These are phyloP conservation scores for Neonothopanus nambi DNA, from an alignment of 1,284 basidiomycete genomes.

Conservation along the genomic window DNA sequence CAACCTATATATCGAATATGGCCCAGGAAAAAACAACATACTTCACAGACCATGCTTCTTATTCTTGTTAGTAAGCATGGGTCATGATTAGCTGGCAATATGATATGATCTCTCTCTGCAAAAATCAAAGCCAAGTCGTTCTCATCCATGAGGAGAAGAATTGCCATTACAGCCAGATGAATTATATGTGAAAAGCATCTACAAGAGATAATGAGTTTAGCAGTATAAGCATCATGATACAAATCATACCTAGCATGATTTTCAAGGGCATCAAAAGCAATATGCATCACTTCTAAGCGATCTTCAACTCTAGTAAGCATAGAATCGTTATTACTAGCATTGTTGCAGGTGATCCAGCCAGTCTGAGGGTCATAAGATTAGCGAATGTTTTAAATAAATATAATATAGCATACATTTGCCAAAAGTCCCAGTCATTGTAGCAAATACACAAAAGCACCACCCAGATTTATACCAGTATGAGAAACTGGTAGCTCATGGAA, in stretches of 20 bases:
- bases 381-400: not conserved
- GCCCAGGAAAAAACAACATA: not conserved
- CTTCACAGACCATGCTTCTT: not conserved
- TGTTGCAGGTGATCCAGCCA: slow-evolving; percentile 6
- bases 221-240: not conserved
- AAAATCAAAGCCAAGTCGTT: not conserved
- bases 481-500: slow-evolving; percentile 21
- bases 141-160: not conserved
- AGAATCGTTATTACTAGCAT: slow-evolving; percentile 11
- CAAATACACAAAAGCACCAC: slow-evolving; percentile 17
- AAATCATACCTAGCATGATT: not conserved
- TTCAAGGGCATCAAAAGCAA: not conserved
- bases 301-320: not conserved
- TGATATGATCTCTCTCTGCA: not conserved
- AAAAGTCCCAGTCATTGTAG: slow-evolving; percentile 7
- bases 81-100: not conserved
- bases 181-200: slow-evolving; percentile 8
- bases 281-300: not conserved
- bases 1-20: not conserved
- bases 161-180: not conserved
- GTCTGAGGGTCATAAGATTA: too few species aligned
- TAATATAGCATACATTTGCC: not conserved
- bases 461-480: slow-evolving; percentile 24
- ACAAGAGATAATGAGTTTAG: not conserved
- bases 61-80: not conserved